A percentile compares a stretch with the other conserved stretches of the same genome.
Evolutionary conservation across 768 basidiomycete genomes (phyloP).

Genomic region (Hygrophorus pudorinus): DNA sequence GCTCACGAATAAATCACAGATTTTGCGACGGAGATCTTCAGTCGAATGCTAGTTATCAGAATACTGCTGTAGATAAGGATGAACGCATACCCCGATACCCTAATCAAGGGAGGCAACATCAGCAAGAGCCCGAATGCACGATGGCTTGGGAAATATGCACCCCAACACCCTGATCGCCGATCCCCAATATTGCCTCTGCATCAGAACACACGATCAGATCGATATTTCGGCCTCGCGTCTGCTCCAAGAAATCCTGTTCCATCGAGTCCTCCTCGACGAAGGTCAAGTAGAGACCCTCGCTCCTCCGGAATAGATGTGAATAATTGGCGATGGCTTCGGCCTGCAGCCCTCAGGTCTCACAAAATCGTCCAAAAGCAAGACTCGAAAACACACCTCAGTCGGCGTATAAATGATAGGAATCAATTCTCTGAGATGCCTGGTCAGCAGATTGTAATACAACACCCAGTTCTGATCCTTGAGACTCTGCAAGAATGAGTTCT

Average conservation of each 20-base stretch:
- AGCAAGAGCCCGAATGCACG: constrained; percentile 9
- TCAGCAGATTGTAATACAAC: constrained; percentile 63
- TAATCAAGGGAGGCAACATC: constrained; percentile 9
- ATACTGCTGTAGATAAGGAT: neutral
- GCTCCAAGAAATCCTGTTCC: constrained; percentile 69
- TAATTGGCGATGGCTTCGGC: constrained; percentile 78
- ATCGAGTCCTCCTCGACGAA: constrained; percentile 53
- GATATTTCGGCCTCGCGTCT: constrained; percentile 49
- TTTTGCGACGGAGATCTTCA: constrained; percentile 67
- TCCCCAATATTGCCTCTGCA: constrained; percentile 76
- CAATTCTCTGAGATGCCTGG: constrained; percentile 49
- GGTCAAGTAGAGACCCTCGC: constrained; percentile 68
- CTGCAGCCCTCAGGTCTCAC: constrained; percentile 20
- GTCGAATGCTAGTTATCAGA: neutral
- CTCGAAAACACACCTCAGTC: constrained; percentile 47
- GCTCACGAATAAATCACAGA: constrained; percentile 65
- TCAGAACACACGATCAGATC: constrained; percentile 81
- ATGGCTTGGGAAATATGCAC: constrained; percentile 19
- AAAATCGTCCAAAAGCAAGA: neutral
- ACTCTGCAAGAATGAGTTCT: constrained; percentile 72
- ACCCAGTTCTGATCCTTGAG: constrained; percentile 77
- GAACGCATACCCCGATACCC: constrained; percentile 42
- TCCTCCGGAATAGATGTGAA: constrained; percentile 72
- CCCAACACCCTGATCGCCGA: constrained; percentile 58
- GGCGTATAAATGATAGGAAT: constrained; percentile 76